These are phyloP conservation scores for Cubamyces sp. DNA, from an alignment of 768 basidiomycete genomes.

Conservation along the genomic window DNA sequence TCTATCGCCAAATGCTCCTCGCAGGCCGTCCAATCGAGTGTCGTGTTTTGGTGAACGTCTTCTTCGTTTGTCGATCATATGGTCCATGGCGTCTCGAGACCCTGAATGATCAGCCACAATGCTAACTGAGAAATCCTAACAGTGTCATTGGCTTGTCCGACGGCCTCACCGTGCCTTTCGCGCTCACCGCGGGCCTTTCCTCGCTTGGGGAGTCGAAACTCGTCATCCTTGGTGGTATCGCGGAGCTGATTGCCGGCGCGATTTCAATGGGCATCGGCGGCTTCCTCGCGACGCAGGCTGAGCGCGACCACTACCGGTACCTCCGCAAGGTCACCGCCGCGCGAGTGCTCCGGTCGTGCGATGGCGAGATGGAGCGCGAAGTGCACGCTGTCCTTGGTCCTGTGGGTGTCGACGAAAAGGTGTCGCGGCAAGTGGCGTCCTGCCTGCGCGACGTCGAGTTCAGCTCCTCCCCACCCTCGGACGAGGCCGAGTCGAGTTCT, in stretches of 20 bases:
- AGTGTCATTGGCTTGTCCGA: constrained; percentile 92
- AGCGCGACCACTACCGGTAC: constrained; percentile 93
- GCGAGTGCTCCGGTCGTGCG: constrained; percentile 87
- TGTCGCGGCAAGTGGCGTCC: constrained; percentile 78
- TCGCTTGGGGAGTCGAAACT: constrained; percentile 87
- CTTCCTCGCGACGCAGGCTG: constrained; percentile 95
- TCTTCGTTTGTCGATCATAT: constrained; percentile 4
- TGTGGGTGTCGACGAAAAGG: constrained; percentile 84
- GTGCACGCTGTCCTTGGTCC: constrained; percentile 87
- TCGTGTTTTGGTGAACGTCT: neutral
- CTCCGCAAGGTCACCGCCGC: constrained; percentile 72
- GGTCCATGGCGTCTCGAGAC: constrained; percentile 1
- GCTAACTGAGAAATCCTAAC: constrained; percentile 18
- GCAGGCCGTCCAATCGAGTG: neutral
- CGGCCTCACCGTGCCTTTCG: constrained; percentile 91
- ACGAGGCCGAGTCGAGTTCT: constrained; percentile 12
- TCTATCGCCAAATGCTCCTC: neutral
- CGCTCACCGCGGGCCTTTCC: constrained; percentile 85
- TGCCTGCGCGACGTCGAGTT: constrained; percentile 72
- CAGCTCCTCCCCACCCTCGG: constrained; percentile 30
- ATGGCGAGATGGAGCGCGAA: constrained; percentile 96
- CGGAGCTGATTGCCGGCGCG: constrained; percentile 95
- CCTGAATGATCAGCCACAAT: constrained; percentile 8
- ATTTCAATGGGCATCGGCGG: constrained; percentile 99
- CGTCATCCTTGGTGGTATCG: constrained; percentile 93